Conservation (phyloP, 225 moss, liverwort and hornwort species). For the Physcomitrium patens region DNA sequence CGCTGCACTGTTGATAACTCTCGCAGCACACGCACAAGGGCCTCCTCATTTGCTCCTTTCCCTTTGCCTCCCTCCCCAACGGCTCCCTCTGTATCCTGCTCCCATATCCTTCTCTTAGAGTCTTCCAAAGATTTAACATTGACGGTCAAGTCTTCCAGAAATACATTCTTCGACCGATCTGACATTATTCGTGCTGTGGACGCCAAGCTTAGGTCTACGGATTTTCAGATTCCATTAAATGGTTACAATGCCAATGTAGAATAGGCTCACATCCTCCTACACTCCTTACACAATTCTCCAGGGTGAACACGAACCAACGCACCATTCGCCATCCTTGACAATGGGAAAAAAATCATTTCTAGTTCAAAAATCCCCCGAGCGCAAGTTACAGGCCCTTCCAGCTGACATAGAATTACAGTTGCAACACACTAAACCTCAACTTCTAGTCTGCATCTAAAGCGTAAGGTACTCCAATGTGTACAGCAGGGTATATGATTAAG, state of each 20-base stretch:
- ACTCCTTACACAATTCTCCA: neutral
- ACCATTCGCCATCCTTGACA: neutral
- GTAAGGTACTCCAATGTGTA: no score
- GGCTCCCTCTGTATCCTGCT: slow-evolving; percentile 63
- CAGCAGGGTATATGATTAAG: no score
- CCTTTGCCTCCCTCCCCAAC: slow-evolving; percentile 57
- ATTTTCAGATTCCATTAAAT: slow-evolving; percentile 4
- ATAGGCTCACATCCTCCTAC: neutral
- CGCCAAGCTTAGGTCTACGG: slow-evolving; percentile 23
- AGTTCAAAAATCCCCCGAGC: neutral
- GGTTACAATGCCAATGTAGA: slow-evolving; percentile 16
- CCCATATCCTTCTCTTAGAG: slow-evolving; percentile 23
- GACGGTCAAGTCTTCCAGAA: neutral
- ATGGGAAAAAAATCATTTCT: neutral
- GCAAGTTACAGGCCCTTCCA: neutral
- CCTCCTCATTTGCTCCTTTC: slow-evolving; percentile 67
- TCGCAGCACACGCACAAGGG: slow-evolving; percentile 81
- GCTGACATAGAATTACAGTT: neutral
- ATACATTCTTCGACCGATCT: slow-evolving; percentile 1
- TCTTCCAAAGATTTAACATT: slow-evolving; percentile 24
- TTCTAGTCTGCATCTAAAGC: no score
- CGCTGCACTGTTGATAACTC: slow-evolving; percentile 86
- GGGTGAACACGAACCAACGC: neutral
- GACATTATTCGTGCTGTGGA: neutral
- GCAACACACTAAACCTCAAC: no score